Percentiles rank a stretch among this genome's conserved stretches.
These are phyloP conservation scores for Sextonia rubra DNA, from an alignment of 164 flowering plant species.

Conservation along the genomic window DNA sequence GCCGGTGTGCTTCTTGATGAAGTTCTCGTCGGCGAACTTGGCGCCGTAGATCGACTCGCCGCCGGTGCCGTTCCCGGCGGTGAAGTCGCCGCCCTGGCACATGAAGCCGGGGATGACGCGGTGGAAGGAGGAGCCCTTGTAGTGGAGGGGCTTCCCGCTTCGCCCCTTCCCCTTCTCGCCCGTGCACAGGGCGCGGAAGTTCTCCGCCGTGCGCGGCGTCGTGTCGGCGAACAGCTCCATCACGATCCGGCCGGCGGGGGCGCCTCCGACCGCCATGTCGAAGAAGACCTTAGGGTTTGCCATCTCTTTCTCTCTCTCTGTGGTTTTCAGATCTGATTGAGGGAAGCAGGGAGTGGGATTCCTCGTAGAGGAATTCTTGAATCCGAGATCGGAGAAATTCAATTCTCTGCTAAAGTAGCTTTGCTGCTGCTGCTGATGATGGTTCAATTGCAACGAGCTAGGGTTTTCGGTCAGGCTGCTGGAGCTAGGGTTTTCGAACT, in stretches of 20 bases:
- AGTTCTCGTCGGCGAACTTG: constrained; percentile 50
- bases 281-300: constrained; percentile 73
- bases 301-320: constrained; percentile 17
- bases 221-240: constrained; percentile 76
- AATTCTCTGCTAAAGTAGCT: constrained; percentile 38
- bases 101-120: too few species aligned
- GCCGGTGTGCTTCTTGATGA: constrained; percentile 45
- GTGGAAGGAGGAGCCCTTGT: constrained; percentile 34
- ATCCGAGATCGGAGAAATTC: constrained; percentile 57
- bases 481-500: constrained; percentile 38
- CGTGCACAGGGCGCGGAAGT: constrained; percentile 79
- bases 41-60: too few species aligned
- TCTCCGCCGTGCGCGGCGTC: too few species aligned
- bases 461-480: constrained; percentile 46
- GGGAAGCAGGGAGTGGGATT: constrained; percentile 17
- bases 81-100: too few species aligned
- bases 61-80: too few species aligned
- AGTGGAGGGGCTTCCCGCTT: constrained; percentile 34
- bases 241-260: constrained; percentile 59
- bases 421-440: constrained; percentile 23
- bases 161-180: constrained; percentile 56
- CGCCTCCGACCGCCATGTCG: constrained; percentile 66
- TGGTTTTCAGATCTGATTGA: too few species aligned
- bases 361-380: constrained; percentile 25
- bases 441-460: constrained; percentile 17